Evolutionary conservation across 1,139 yeast species (phyloP), one percentile per base, ranked within the genome.

Genomic region (Taphrina communis): DNA sequence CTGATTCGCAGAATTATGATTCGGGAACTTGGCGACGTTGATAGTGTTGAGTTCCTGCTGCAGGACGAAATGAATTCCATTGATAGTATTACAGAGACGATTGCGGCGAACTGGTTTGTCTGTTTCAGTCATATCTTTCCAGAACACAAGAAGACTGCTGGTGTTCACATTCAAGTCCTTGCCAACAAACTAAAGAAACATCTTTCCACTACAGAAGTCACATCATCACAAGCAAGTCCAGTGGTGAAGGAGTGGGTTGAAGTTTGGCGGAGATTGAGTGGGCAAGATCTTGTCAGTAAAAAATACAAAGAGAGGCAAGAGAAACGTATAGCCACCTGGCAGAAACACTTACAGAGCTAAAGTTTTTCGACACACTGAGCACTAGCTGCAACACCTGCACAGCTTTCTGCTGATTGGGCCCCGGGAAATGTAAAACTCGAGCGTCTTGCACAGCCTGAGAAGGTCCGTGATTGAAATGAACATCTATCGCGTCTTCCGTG

Each of bases 11-110:
- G 25, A n/a, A 52, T 25, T 11, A 14, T 58, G 25, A 19, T 12
- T 2, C 11, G 35, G 19, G 62, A 58, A 41, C 42, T 58, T 6
- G 14, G 17, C 31, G 62, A 58, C 31, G n/a, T 11, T 14, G 51
- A 46, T 17, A 21, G 50, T 14, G 53, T 58, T 25, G 48, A 39
- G 8, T 58, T 58, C 19, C 53, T 58, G 9, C 19, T 58, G 17
- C 35, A 35, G 17, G 50, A 56, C 50, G 42, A 36, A 6, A 36
- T 36, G 41, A 17, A 2, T 3, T 8, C 41, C 17, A 6, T 35
- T 14, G 58, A 35, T 11, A 42, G n/a, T 19, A 38, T 53, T 21
- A 21, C 50, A 11, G 39, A 19, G 25, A 39, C 50, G 12, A 17
- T 56, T 12, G 5, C 21, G 44, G 19, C 14, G 36, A 41, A 41